These are phyloP conservation scores for Verticillium nubilum DNA, from an alignment of 2,329 filamentous ascomycete genomes.

Conservation along the genomic window DNA sequence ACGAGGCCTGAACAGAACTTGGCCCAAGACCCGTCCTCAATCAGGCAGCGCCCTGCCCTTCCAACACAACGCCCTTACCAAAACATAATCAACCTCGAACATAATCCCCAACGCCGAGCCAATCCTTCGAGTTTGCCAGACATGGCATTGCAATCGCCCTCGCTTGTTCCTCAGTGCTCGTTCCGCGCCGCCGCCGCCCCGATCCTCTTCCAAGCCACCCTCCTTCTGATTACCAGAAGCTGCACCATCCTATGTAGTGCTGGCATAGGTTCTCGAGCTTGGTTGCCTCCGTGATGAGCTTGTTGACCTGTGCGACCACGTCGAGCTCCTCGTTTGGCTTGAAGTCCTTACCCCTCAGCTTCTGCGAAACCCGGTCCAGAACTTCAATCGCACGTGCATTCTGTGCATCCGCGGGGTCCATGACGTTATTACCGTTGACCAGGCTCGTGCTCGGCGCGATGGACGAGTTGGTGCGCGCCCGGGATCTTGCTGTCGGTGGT, in stretches of 20 bases:
- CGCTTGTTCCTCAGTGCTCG: neutral
- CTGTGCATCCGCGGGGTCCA: slow-evolving; percentile 67
- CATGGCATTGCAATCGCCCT: neutral
- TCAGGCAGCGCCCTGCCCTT: neutral
- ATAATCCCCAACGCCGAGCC: neutral
- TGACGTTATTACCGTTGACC: slow-evolving; percentile 27
- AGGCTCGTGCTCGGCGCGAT: slow-evolving; percentile 28
- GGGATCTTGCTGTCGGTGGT: slow-evolving; percentile 41
- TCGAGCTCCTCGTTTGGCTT: slow-evolving; percentile 78
- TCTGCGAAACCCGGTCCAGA: slow-evolving; percentile 86
- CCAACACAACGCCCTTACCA: neutral
- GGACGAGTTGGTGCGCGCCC: slow-evolving; percentile 57
- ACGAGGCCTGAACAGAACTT: neutral
- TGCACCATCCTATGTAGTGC: slow-evolving; percentile 99
- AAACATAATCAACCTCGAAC: neutral
- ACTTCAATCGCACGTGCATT: slow-evolving; percentile 93
- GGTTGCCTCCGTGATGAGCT: slow-evolving; percentile 89
- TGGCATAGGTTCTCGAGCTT: slow-evolving; percentile 97
- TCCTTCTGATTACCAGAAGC: slow-evolving; percentile 69
- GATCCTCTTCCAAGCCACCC: neutral
- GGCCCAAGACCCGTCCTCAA: neutral
- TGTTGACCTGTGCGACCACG: slow-evolving; percentile 85
- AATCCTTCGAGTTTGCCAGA: neutral
- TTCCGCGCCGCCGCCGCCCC: neutral
- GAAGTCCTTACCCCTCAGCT: slow-evolving; percentile 91